These are phyloP conservation scores for Pyrus pyrifolia DNA, from an alignment of 306 rosid genomes.

Conservation along the genomic window DNA sequence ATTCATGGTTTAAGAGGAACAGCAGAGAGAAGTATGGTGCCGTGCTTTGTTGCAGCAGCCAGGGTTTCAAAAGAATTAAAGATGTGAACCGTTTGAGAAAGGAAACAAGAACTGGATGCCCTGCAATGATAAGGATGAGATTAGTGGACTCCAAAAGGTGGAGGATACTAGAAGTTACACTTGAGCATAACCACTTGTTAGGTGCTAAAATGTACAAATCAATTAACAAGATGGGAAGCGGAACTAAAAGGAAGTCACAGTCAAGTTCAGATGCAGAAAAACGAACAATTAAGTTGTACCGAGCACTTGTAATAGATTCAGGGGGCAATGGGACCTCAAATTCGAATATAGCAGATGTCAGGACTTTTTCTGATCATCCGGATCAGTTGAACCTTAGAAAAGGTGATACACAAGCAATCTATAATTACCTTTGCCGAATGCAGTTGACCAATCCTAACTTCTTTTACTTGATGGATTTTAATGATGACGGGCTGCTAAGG, in stretches of 20 bases:
- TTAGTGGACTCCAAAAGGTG: constrained; percentile 80
- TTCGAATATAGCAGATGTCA: constrained; percentile 32
- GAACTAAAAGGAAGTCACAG: constrained; percentile 51
- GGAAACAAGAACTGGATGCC: constrained; percentile 96
- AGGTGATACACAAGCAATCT: constrained; percentile 85
- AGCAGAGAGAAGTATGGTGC: constrained; percentile 96
- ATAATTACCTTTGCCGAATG: constrained; percentile 87
- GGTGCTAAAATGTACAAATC: constrained; percentile 60
- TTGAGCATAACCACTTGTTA: constrained; percentile 81
- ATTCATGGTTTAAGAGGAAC: constrained; percentile 93
- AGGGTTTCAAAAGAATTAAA: constrained; percentile 88
- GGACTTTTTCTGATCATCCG: constrained; percentile 29
- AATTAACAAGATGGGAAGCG: constrained; percentile 52
- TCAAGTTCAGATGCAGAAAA: constrained; percentile 51
- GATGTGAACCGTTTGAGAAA: constrained; percentile 80
- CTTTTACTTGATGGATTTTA: constrained; percentile 89
- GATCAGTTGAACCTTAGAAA: constrained; percentile 61
- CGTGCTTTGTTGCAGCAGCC: constrained; percentile 96
- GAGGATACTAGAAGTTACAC: constrained; percentile 79
- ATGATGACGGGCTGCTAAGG: constrained; percentile 71
- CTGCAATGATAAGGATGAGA: constrained; percentile 95
- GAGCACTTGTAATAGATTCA: constrained; percentile 84
- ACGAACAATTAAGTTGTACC: constrained; percentile 66
- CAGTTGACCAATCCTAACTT: constrained; percentile 84
- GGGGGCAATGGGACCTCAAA: constrained; percentile 46